Percentiles rank a stretch among this genome's conserved stretches.
Conservation (phyloP, 2,329 filamentous ascomycete genomes). For the Zymoseptoria passerinii region DNA sequence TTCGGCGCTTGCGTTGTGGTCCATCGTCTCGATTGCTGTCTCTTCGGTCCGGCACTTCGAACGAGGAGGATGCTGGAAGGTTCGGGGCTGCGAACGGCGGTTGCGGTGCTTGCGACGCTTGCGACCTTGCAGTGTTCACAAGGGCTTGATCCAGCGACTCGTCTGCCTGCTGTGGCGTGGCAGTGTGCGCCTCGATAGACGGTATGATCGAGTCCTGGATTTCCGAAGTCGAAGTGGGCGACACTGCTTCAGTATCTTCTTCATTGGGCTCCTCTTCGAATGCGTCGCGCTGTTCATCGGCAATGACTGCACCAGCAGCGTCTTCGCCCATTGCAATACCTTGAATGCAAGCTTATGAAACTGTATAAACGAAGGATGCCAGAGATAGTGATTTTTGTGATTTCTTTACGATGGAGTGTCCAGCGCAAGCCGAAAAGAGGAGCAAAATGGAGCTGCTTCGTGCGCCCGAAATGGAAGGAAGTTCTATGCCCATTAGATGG, state of each 20-base stretch:
- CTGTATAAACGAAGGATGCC: neutral
- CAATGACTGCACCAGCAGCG: neutral
- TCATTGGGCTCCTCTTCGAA: neutral
- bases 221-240: neutral
- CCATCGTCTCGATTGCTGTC: neutral
- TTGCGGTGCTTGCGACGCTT: neutral
- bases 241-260: neutral
- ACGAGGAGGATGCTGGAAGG: neutral
- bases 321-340: neutral
- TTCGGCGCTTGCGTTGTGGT: neutral
- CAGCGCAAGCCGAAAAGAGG: neutral
- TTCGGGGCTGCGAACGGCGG: neutral
- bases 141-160: neutral
- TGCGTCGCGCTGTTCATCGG: neutral
- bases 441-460: neutral
- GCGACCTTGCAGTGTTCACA: neutral
- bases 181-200: neutral
- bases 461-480: neutral
- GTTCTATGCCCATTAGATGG: neutral
- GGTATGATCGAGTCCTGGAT: neutral
- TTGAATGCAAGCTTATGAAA: neutral
- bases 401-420: neutral
- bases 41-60: neutral
- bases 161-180: neutral
- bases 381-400: neutral